Evolutionary conservation across 768 basidiomycete genomes (phyloP).

Genomic region (Suillus weaverae): DNA sequence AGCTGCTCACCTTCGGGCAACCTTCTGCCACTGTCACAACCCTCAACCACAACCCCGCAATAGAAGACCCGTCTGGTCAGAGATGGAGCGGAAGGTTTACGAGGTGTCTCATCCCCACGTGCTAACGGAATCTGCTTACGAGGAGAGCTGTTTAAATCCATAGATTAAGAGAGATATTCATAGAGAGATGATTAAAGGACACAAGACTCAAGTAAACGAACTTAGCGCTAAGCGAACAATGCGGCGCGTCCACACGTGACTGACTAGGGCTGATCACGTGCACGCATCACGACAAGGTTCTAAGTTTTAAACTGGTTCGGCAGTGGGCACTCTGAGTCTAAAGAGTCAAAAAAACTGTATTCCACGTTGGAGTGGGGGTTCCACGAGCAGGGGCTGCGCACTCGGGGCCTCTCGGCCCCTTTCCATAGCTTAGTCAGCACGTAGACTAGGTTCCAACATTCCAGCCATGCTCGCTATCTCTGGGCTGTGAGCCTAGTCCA

Average conservation of each 20-base stretch:
- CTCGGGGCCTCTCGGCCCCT: too few species aligned
- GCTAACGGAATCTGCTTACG: slow-evolving; percentile 73
- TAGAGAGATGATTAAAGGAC: not conserved
- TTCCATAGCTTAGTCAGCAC: too few species aligned
- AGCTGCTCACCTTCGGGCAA: slow-evolving; percentile 60
- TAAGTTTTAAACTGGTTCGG: not conserved
- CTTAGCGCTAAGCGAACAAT: not conserved
- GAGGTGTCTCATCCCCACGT: slow-evolving; percentile 61
- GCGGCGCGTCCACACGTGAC: slow-evolving; percentile 11
- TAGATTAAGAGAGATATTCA: slow-evolving; percentile 24
- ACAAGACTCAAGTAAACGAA: slow-evolving; percentile 1
- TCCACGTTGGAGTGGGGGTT: too few species aligned
- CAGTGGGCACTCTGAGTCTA: too few species aligned
- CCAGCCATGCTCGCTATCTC: too few species aligned
- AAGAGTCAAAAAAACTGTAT: not conserved
- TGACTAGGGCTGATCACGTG: slow-evolving; percentile 2
- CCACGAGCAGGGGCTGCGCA: too few species aligned
- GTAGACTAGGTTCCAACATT: too few species aligned
- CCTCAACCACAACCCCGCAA: slow-evolving; percentile 88
- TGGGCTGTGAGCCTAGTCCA: not conserved
- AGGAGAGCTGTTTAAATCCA: slow-evolving; percentile 71
- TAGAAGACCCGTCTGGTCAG: slow-evolving; percentile 83
- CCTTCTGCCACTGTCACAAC: slow-evolving; percentile 66
- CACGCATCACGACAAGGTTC: not conserved
- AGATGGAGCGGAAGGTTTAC: slow-evolving; percentile 38